Evolutionary conservation across 2,329 filamentous ascomycete genomes (phyloP).

Genomic region (Sporothrix phasma): DNA sequence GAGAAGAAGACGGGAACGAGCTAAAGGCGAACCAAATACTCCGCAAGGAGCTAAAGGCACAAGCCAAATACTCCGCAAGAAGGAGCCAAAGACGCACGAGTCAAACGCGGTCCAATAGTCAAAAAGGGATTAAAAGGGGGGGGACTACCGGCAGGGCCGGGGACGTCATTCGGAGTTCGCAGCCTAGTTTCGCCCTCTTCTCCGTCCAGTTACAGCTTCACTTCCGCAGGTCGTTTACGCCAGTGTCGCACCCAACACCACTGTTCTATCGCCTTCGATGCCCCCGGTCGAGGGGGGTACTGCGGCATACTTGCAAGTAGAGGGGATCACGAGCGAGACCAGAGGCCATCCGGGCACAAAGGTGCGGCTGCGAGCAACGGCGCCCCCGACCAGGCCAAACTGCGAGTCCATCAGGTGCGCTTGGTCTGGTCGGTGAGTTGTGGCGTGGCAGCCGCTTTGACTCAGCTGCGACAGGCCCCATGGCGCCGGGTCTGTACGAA

Average conservation of each 20-base stretch:
- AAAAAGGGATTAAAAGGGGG: neutral
- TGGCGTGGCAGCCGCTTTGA: slow-evolving; percentile 1
- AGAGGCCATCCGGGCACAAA: neutral
- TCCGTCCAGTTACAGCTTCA: neutral
- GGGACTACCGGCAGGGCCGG: slow-evolving; percentile 6
- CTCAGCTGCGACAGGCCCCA: neutral
- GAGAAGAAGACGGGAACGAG: neutral
- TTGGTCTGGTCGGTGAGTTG: neutral
- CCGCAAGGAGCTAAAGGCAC: slow-evolving; percentile 6
- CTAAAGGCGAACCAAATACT: slow-evolving; percentile 7
- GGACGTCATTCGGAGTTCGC: slow-evolving; percentile 8
- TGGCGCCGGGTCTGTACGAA: neutral
- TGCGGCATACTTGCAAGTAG: neutral
- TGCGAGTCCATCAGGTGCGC: neutral
- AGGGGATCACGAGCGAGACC: neutral
- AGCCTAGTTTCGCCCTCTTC: neutral
- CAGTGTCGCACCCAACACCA: neutral
- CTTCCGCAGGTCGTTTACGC: neutral
- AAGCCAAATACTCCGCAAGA: neutral
- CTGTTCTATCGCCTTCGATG: neutral
- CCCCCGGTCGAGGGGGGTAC: neutral
- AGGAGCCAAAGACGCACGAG: neutral
- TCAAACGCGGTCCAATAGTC: neutral
- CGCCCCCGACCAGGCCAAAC: neutral
- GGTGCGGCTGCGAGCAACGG: neutral